Evolutionary conservation across 1,284 basidiomycete species (phyloP), one percentile per base, ranked within the genome.

Genomic region (Marasmius tenuissimus): DNA sequence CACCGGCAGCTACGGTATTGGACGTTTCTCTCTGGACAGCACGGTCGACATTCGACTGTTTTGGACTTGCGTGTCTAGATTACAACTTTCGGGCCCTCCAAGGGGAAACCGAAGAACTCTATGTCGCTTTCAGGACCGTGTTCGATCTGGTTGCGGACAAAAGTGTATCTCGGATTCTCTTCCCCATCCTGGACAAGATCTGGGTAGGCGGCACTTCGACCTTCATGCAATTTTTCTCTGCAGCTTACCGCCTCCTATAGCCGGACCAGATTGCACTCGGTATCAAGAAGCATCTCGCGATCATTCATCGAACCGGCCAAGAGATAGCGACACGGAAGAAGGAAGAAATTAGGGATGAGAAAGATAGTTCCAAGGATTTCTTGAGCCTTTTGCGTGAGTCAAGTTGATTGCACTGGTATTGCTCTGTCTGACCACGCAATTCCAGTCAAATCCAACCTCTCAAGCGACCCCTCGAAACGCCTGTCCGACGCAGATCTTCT

Each of bases 41-140:
- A 20, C 77, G 81, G 14, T 80, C 80, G 1, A 76, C 81, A 8
- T 83, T 85, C 58, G 83, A 85, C 63, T 76, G 82, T 5, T 81
- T 84, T 50, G 83, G 82, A 14, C 73, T 83, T 10, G 75, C 79
- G 16, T 82, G 79, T 11, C 80, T 85, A 47, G 77, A 81, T 64
- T 81, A 84, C 62, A 71, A 77, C 34, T 83, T 85, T 68, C 72
- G 79, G 54, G 73, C 82, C 3, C 68, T 85, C 5, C 71, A 77
- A 59, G 76, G 81, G 58, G 81, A 84, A 66, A 75, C 78, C 1
- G 81, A 82, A 61, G 72, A 75, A 56, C 75, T 83, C 4, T 83
- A 84, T 63, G 61, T 72, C 37, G 82, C 82, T 7, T 84, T 82
- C 67, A 75, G 81, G 54, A 71, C 72, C 33, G 78, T 84, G 78